Percentiles rank a stretch among this genome's conserved stretches.
phyloP scores from a whole-genome alignment of 2,329 filamentous ascomycete genomes.

The Phyllosticta citriasiana region DNA sequence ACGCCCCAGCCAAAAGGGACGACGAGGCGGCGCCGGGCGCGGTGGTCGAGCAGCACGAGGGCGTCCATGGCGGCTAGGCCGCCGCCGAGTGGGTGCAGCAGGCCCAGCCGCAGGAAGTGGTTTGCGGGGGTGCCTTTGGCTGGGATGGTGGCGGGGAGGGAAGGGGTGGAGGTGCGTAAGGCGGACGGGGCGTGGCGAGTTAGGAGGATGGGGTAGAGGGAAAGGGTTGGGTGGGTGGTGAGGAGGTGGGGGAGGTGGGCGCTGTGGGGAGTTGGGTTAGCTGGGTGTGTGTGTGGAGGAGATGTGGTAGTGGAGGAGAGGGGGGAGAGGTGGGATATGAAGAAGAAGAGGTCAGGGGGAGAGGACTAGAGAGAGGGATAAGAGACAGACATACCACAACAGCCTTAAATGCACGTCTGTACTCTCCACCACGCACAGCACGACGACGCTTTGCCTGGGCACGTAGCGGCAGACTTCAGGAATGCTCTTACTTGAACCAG shows the following conservation, averaged over 20 bases:
- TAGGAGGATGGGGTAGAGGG: constrained; percentile 5
- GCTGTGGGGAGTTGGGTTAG: background rate
- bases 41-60: constrained; percentile 32
- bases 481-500: too few relatives aligned
- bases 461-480: background rate
- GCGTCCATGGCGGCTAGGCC: constrained; percentile 34
- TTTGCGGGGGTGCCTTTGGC: constrained; percentile 17
- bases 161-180: background rate
- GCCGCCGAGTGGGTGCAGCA: constrained; percentile 36
- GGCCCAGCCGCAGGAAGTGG: constrained; percentile 30
- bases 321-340: background rate
- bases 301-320: background rate
- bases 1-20: constrained; percentile 38
- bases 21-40: constrained; percentile 28
- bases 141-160: background rate
- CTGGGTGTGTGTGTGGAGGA: background rate
- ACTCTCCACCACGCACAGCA: constrained; percentile 8
- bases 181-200: background rate
- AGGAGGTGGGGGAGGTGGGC: constrained; percentile 2
- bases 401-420: constrained; percentile 2
- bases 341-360: background rate
- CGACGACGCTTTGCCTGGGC: background rate
- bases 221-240: background rate
- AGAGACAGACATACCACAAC: constrained; percentile 1
- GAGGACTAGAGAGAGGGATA: background rate